Evolutionary conservation across 2,329 filamentous ascomycete genomes (phyloP), one percentile per base, ranked within the genome.

Genomic region (Proliferodiscus dingleyae): DNA sequence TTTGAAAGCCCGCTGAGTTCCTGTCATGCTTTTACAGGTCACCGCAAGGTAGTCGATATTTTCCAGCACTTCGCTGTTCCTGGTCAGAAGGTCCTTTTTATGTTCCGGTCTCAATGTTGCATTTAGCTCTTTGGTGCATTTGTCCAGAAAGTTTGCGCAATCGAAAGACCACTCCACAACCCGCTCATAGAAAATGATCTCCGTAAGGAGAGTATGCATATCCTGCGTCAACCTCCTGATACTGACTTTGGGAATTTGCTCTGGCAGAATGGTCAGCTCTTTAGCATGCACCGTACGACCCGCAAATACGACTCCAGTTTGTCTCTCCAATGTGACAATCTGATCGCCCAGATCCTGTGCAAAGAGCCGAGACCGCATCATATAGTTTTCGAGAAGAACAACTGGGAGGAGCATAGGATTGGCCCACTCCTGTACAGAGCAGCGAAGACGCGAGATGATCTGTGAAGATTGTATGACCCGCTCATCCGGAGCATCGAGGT

Each of bases 261-360:
- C 41, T 4, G 41, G 41, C 10, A 11, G 5, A 5, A 43, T 24
- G 26, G 21, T 18, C 4, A 16, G 34, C 23, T 43, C 41, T 24
- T 37, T 28, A 11, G 11, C 11, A 11, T 18, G 22, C n/a, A 43
- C 32, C 3, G 18, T 43, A 18, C 41, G 11, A 4, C 30, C 41
- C 7, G 41, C 41, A 37, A 43, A 43, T 19, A 43, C 41, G 28
- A 43, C 41, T 6, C 41, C 41, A 4, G 32, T 43, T 18, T 43
- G 41, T 6, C 32, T 30, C 13, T 43, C 41, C 10, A 43, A 21
- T 6, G 18, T 24, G 9, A 37, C 15, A 16, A 43, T 24, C 22
- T 43, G 41, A 13, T 43, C 41, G 22, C 26, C 32, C 6, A 43
- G 13, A 29, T 43, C 41, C 8, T 21, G 28, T 3, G 41, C 41